Base-by-base conservation (phyloP, 768 basidiomycete genomes). In the Tylopilus sp. region DNA sequence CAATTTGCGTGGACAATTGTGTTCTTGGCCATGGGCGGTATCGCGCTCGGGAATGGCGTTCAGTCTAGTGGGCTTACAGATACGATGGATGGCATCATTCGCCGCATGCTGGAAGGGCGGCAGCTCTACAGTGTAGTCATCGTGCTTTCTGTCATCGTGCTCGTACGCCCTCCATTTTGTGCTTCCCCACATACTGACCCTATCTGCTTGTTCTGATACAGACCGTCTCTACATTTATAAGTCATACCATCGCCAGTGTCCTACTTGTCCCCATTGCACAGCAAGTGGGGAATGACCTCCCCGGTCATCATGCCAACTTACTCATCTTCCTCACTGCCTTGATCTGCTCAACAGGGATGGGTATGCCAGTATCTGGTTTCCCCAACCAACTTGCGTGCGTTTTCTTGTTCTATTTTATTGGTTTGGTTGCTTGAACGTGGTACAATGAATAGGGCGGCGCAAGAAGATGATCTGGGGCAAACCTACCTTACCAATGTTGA, bases 321-420 rank as follows among this genome's bases (percentile, higher is more conserved):
- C 81, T 99, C 57, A 89, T 98, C 61, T 95, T 99, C 73, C 80
- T 94, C 59, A 97, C 94, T 30, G 93, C 82, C 13, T 75, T 98
- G 53, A 87, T 97, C 45, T 98, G 95, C 66, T 95, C 92, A 3
- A 76, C 91, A 6, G 97, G 95, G 2, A 99, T 99, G 97, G 95
- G 92, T 11, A 90, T 98, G 80, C 95, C 95, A 3, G 94, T 98
- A 35, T 94, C 91, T 55, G 97, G 97, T n/a, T 99, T 98, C 76
- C 95, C 95, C 0, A 97, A 98, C 69, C 92, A 97, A 72, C 94
- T 92, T 44, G 92, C 93, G 94, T 95, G 70, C 61, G 88, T 55
- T 33, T 9, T 26, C 9, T 15, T 18, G 12, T 23, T 30, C 21
- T 8, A 11, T 36, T 35, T 10, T 15, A 18, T 41, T 25, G 3